phyloP scores from a whole-genome alignment of 108 stramenopile genomes.

The Epipyxis sp. region DNA sequence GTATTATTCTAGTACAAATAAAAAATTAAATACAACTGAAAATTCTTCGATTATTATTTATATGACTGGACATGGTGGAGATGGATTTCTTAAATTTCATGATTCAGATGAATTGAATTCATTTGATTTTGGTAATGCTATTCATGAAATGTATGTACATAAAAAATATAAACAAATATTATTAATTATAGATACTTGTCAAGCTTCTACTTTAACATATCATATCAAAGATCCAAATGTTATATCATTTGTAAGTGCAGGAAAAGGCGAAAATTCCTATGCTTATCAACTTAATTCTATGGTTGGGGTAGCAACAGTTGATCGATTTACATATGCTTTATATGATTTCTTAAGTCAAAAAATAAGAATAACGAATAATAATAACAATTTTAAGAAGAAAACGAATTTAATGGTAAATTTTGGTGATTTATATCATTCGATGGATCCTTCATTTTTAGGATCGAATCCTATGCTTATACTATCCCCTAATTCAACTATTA shows the following conservation, averaged over 20 bases:
- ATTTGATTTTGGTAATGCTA: conserved; percentile 63
- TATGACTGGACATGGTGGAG: conserved; percentile 92
- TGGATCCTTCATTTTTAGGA: too few relatives aligned
- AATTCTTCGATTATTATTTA: conserved; percentile 69
- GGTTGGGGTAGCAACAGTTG: conserved; percentile 66
- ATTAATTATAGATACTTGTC: conserved; percentile 88
- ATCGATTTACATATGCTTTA: conserved; percentile 64
- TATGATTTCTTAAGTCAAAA: neutral
- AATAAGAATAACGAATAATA: neutral
- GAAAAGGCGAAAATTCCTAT: conserved; percentile 69
- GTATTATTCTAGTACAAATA: neutral
- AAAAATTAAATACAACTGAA: neutral
- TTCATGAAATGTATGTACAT: conserved; percentile 65
- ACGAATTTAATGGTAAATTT: too few relatives aligned
- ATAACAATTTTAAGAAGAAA: neutral
- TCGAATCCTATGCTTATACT: too few relatives aligned
- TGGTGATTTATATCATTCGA: too few relatives aligned
- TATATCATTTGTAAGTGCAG: conserved; percentile 65
- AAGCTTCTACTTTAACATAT: conserved; percentile 68
- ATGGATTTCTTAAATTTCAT: conserved; percentile 93
- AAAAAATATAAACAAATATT: conserved; percentile 64
- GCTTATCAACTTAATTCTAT: conserved; percentile 62
- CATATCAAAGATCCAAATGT: conserved; percentile 60
- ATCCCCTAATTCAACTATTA: too few relatives aligned
- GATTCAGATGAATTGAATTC: conserved; percentile 85